Percentiles rank a stretch among this genome's conserved stretches.
Conservation (phyloP, 2,329 filamentous ascomycete species). For the Aspergillus tamarii region DNA sequence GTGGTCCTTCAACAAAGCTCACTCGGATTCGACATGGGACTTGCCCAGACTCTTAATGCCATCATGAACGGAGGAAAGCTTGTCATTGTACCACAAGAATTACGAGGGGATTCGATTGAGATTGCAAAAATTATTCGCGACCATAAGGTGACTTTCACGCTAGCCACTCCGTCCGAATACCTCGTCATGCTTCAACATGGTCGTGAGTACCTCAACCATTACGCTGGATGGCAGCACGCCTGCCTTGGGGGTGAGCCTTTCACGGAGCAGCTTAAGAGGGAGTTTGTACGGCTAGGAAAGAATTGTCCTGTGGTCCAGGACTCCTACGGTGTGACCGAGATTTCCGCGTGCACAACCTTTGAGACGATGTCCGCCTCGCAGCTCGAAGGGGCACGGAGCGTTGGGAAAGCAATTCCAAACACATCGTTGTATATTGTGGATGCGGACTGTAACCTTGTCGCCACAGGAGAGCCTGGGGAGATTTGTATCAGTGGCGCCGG, state of each 20-base stretch:
- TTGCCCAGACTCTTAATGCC: conserved; percentile 7
- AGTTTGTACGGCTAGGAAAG: conserved; percentile 8
- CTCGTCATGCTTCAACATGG: conserved; percentile 4
- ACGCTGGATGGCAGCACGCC: conserved; percentile 2
- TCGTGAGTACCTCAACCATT: not conserved
- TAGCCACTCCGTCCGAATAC: conserved; percentile 9
- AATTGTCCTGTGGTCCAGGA: not conserved
- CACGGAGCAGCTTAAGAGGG: conserved; percentile 2
- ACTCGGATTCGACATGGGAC: conserved; percentile 7
- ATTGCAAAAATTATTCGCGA: not conserved
- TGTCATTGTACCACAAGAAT: conserved; percentile 4
- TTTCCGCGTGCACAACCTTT: conserved; percentile 1
- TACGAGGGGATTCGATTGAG: not conserved
- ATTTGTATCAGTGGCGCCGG: conserved; percentile 14
- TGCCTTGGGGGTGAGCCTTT: conserved; percentile 9
- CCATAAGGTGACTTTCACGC: not conserved
- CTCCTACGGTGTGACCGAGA: conserved; percentile 8
- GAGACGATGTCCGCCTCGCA: not conserved
- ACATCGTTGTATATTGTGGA: conserved; percentile 9
- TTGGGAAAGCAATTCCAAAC: conserved; percentile 7
- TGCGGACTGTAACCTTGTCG: not conserved
- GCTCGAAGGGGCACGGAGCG: not conserved
- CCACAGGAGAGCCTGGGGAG: conserved; percentile 5
- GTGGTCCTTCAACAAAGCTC: conserved; percentile 10
- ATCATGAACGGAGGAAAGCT: conserved; percentile 8